Evolutionary conservation across 2,329 filamentous ascomycete genomes (phyloP).

Genomic region (Tolypocladium paradoxum): DNA sequence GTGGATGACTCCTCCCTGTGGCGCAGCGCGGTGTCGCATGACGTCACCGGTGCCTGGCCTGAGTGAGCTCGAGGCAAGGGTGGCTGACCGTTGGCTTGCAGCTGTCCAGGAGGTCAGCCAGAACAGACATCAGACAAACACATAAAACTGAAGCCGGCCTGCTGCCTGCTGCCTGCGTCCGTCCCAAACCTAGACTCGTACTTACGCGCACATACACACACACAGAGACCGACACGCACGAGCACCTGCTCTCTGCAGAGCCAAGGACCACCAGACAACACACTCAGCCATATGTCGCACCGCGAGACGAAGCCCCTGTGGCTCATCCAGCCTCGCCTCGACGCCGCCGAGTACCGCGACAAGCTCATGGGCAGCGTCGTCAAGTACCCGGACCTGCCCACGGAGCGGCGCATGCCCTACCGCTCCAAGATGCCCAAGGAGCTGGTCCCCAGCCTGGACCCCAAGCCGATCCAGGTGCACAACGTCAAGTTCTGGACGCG

Average conservation of each 20-base stretch:
- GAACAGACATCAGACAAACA: no score
- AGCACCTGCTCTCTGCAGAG: background rate
- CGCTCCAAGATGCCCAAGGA: conserved; percentile 11
- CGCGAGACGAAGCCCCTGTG: conserved; percentile 15
- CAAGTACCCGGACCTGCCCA: conserved; percentile 15
- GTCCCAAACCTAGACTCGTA: background rate
- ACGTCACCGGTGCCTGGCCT: background rate
- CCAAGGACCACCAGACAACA: background rate
- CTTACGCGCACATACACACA: background rate
- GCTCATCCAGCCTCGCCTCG: conserved; percentile 16
- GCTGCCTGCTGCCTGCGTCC: background rate
- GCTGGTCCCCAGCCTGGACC: conserved; percentile 14
- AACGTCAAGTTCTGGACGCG: conserved; percentile 17
- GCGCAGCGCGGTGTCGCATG: background rate
- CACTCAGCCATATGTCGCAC: background rate
- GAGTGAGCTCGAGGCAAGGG: background rate
- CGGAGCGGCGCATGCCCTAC: conserved; percentile 15
- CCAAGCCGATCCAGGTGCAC: conserved; percentile 15
- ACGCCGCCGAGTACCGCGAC: conserved; percentile 16
- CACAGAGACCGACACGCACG: background rate
- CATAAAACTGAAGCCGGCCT: background rate
- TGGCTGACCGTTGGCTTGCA: background rate
- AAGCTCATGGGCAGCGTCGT: conserved; percentile 19
- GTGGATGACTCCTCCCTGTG: background rate
- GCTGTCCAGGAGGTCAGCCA: background rate